These are phyloP conservation scores for Capsella bursapastoris DNA, from an alignment of 345 rosid genomes.

Conservation along the genomic window DNA sequence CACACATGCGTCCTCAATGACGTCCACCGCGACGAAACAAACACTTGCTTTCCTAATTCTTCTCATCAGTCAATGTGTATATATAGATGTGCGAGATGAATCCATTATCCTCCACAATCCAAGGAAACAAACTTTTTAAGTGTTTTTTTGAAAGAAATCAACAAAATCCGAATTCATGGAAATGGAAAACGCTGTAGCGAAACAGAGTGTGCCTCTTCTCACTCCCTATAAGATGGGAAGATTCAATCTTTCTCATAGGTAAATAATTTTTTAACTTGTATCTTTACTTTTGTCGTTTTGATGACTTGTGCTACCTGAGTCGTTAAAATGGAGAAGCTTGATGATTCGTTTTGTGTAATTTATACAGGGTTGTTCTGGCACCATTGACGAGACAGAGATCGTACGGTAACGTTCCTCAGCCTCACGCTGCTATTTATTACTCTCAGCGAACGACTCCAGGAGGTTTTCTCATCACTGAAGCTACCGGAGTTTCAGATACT, in stretches of 20 bases:
- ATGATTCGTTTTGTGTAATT: neutral
- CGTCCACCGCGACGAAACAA: neutral
- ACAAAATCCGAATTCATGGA: neutral
- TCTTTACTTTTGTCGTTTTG: neutral
- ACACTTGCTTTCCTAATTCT: conserved; percentile 1
- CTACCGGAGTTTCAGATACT: conserved; percentile 69
- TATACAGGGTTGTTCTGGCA: conserved; percentile 58
- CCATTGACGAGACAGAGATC: conserved; percentile 70
- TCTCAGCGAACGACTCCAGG: conserved; percentile 69
- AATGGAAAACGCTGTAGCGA: conserved; percentile 28
- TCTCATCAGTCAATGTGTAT: conserved; percentile 1
- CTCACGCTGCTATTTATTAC: conserved; percentile 71
- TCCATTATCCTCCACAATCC: conserved; percentile 10
- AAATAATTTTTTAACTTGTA: neutral
- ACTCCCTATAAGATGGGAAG: conserved; percentile 43
- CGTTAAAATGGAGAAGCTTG: neutral
- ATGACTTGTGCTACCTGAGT: neutral
- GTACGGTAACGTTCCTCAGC: conserved; percentile 62
- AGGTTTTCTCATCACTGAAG: conserved; percentile 66
- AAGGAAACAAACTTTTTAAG: neutral
- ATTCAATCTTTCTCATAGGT: conserved; percentile 46
- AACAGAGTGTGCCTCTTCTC: conserved; percentile 42
- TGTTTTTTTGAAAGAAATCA: conserved; percentile 3
- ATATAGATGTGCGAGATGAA: neutral
- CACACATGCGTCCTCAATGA: conserved; percentile 34